These are phyloP conservation scores for Pseudogymnoascus sp. DNA, from an alignment of 2,329 filamentous ascomycete species.

Conservation along the genomic window DNA sequence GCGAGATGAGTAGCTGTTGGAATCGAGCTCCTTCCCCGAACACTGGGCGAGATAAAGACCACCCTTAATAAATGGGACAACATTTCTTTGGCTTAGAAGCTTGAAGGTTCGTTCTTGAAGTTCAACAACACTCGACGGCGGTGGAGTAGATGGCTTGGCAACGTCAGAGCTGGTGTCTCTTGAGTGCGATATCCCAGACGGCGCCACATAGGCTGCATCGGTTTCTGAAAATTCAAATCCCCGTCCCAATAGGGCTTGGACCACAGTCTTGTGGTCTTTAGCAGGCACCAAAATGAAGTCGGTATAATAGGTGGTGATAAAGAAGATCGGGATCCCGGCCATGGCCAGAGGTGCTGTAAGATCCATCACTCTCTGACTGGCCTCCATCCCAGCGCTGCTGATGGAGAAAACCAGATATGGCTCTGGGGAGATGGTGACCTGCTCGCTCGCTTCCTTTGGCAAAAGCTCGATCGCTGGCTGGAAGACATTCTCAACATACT, in stretches of 20 bases:
- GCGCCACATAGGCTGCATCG: conserved; percentile 58
- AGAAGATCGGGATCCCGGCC: conserved; percentile 92
- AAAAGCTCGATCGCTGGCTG: conserved; percentile 59
- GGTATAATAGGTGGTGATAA: conserved; percentile 96
- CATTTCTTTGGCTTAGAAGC: conserved; percentile 67
- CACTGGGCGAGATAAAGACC: conserved; percentile 71
- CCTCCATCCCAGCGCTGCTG: conserved; percentile 81
- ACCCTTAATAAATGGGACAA: conserved; percentile 62
- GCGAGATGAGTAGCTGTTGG: conserved; percentile 27
- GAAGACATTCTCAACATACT: conserved; percentile 68
- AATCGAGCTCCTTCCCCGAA: conserved; percentile 47
- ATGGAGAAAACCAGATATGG: conserved; percentile 85
- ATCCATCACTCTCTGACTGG: conserved; percentile 83
- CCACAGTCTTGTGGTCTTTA: conserved; percentile 64
- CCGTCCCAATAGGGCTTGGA: conserved; percentile 64
- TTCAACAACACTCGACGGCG: conserved; percentile 68
- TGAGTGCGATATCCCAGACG: conserved; percentile 22
- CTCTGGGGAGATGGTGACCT: conserved; percentile 69
- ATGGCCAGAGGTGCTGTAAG: conserved; percentile 83
- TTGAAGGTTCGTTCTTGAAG: conserved; percentile 76
- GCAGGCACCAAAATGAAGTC: conserved; percentile 90
- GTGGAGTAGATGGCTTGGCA: conserved; percentile 55
- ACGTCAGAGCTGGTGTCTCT: conserved; percentile 34
- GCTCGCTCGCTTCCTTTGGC: conserved; percentile 40
- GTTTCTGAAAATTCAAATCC: conserved; percentile 78